phyloP scores from a whole-genome alignment of 352 stramenopile genomes.

The Phytophthora cactorum region DNA sequence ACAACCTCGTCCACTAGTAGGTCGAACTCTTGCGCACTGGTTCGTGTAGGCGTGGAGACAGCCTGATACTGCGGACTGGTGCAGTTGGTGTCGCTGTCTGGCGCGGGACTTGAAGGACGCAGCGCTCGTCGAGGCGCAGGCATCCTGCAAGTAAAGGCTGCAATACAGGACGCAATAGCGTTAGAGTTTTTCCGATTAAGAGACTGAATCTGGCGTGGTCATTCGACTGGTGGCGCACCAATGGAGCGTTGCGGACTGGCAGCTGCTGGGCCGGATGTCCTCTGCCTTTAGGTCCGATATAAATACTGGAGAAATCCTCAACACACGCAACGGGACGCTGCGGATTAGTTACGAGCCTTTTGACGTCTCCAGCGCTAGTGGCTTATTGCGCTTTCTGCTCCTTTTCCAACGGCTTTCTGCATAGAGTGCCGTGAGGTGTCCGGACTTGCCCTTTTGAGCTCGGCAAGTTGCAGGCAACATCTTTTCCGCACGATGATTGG shows the following conservation, averaged over 20 bases:
- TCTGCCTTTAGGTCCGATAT: slow-evolving; percentile 16
- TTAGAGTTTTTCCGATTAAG: neutral
- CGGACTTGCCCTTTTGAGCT: slow-evolving; percentile 23
- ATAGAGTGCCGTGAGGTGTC: slow-evolving; percentile 35
- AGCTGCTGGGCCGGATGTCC: slow-evolving; percentile 6
- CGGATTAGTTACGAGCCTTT: neutral
- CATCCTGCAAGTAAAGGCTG: slow-evolving; percentile 30
- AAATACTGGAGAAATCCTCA: slow-evolving; percentile 18
- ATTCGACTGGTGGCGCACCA: slow-evolving; percentile 2
- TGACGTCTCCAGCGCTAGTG: slow-evolving; percentile 21
- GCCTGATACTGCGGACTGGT: slow-evolving; percentile 48
- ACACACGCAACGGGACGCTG: slow-evolving; percentile 13
- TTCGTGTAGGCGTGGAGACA: slow-evolving; percentile 34
- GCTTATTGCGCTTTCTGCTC: slow-evolving; percentile 38
- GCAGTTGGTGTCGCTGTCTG: slow-evolving; percentile 1
- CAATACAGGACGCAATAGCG: neutral
- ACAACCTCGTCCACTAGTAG: slow-evolving; percentile 8
- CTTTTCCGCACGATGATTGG: slow-evolving; percentile 4
- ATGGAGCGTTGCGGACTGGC: slow-evolving; percentile 7
- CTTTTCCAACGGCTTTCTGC: slow-evolving; percentile 52
- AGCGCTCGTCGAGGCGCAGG: slow-evolving; percentile 30
- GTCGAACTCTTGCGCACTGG: slow-evolving; percentile 21
- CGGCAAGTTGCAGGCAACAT: neutral
- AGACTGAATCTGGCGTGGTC: slow-evolving; percentile 4
- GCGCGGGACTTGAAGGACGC: slow-evolving; percentile 23